Evolutionary conservation across 164 flowering plant genomes (phyloP).

Genomic region (Aristolochia fimbriata): DNA sequence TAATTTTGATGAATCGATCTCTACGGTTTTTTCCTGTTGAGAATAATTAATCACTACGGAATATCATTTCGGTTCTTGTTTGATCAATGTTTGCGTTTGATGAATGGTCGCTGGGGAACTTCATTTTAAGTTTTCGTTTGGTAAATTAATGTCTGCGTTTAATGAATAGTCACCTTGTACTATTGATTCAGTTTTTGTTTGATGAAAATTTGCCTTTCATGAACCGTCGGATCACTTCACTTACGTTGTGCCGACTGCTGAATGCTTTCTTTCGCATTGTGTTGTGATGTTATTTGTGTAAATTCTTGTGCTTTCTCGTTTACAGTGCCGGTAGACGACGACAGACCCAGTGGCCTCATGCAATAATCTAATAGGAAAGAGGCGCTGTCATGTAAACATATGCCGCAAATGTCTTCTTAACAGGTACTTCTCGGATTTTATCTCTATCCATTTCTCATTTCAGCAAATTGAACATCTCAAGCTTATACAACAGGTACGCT

Average conservation of each 20-base stretch:
- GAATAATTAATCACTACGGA: background rate
- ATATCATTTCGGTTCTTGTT: too few species aligned
- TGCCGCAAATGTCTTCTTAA: slow-evolving; percentile 76
- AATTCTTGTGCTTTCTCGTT: background rate
- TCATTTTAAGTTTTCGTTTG: too few species aligned
- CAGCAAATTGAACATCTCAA: background rate
- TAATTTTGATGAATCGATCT: background rate
- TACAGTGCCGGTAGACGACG: slow-evolving; percentile 87
- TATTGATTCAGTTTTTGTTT: background rate
- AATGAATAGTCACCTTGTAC: background rate
- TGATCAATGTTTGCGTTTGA: too few species aligned
- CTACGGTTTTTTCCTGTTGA: background rate
- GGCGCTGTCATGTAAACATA: slow-evolving; percentile 41
- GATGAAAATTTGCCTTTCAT: background rate
- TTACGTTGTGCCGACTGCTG: too few species aligned
- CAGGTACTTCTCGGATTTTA: slow-evolving; percentile 32
- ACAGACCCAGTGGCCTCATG: slow-evolving; percentile 46
- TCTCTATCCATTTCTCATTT: background rate
- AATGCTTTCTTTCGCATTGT: background rate
- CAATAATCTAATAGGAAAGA: slow-evolving; percentile 20
- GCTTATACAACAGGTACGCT: slow-evolving; percentile 45
- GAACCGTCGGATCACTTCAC: too few species aligned
- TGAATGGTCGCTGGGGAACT: too few species aligned
- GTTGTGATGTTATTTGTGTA: background rate
- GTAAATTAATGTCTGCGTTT: too few species aligned